Percentiles rank a stretch among this genome's conserved stretches.
Conservation (phyloP, 1,139 yeast species). For the Blastobotrys malaysiensis region DNA sequence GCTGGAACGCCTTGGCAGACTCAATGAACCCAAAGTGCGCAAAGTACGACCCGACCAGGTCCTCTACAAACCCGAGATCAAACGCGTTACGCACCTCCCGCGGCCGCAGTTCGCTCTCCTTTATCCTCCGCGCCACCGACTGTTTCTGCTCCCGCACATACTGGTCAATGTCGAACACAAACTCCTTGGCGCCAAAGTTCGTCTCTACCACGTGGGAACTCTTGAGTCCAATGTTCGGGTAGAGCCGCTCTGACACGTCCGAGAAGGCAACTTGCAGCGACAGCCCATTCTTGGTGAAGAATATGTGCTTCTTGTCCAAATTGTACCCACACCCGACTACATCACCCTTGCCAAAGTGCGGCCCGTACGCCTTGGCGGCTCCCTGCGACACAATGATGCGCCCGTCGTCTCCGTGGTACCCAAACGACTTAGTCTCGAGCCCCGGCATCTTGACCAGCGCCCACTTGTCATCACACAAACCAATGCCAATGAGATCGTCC, state of each 20-base stretch:
- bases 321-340: conserved; percentile 82
- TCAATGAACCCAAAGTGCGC: conserved; percentile 68
- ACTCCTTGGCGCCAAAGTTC: conserved; percentile 66
- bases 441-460: conserved; percentile 39
- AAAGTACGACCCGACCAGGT: conserved; percentile 62
- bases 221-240: conserved; percentile 46
- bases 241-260: conserved; percentile 36
- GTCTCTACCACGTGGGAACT: conserved; percentile 49
- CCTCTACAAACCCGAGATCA: conserved; percentile 41
- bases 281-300: conserved; percentile 80
- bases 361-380: conserved; percentile 39
- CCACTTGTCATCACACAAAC: conserved; percentile 31
- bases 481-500: conserved; percentile 30
- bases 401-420: conserved; percentile 57
- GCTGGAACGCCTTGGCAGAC: conserved; percentile 57
- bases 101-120: conserved; percentile 9
- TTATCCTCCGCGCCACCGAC: conserved; percentile 20
- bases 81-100: conserved; percentile 8
- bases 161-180: conserved; percentile 64
- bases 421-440: conserved; percentile 47
- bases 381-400: conserved; percentile 41
- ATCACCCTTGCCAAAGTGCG: conserved; percentile 52
- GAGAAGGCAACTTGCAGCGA: conserved; percentile 48
- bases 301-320: conserved; percentile 56
- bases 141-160: conserved; percentile 49